Percentiles rank a stretch among this genome's conserved stretches.
Evolutionary conservation across 2,329 filamentous ascomycete species (phyloP).

Genomic region (Immersiporthe knoxdaviesiana): DNA sequence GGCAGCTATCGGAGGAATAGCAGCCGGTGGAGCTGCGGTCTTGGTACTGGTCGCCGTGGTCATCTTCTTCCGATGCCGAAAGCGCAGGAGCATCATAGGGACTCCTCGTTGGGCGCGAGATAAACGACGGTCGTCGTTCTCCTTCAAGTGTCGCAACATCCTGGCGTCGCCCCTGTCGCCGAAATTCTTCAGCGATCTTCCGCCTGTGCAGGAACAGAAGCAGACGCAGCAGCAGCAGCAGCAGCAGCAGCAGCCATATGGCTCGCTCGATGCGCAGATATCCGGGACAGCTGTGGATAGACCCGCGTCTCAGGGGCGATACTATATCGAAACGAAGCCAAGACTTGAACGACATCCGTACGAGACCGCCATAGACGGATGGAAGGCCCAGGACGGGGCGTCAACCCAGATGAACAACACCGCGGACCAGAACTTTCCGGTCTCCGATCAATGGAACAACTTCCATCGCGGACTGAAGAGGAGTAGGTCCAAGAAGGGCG

Average conservation of each 20-base stretch:
- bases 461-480: conserved; percentile 7
- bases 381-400: conserved; percentile 8
- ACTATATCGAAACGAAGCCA: conserved; percentile 27
- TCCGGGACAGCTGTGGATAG: not conserved
- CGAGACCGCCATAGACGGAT: conserved; percentile 9
- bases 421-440: not conserved
- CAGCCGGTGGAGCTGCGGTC: conserved; percentile 43
- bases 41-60: conserved; percentile 44
- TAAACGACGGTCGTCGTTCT: conserved; percentile 50
- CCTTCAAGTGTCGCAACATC: conserved; percentile 55
- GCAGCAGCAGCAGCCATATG: conserved; percentile 32
- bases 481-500: conserved; percentile 2
- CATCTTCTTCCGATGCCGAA: conserved; percentile 51
- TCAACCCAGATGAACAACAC: conserved; percentile 10
- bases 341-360: conserved; percentile 11
- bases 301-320: not conserved
- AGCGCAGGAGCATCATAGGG: conserved; percentile 44
- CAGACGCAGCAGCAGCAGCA: conserved; percentile 1
- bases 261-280: conserved; percentile 32
- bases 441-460: conserved; percentile 10
- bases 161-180: conserved; percentile 44
- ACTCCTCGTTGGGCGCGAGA: conserved; percentile 37
- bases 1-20: conserved; percentile 48
- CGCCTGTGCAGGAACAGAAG: conserved; percentile 11
- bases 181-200: conserved; percentile 38